phyloP scores from a whole-genome alignment of 1,139 yeast species.

The Pichia sp. region DNA sequence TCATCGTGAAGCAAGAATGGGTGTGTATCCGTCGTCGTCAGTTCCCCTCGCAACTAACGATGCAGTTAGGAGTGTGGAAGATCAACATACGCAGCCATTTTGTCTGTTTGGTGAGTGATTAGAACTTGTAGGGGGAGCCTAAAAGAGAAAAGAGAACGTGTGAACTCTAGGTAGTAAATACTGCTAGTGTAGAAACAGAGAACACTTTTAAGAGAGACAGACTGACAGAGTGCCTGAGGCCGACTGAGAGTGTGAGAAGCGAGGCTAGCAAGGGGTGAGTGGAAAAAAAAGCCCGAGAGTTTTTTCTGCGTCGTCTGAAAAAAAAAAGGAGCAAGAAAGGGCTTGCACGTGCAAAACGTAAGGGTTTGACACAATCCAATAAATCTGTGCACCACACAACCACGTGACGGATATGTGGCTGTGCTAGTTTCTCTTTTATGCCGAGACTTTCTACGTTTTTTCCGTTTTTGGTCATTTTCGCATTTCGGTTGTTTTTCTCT shows the following conservation, averaged over 20 bases:
- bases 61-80: not conserved
- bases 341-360: too few species aligned
- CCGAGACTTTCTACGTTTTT: not conserved
- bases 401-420: not conserved
- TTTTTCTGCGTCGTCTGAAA: not conserved
- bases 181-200: not conserved
- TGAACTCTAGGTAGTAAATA: not conserved
- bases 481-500: not conserved
- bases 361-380: too few species aligned
- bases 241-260: not conserved
- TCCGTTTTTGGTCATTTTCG: not conserved
- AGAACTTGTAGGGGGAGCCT: not conserved
- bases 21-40: not conserved
- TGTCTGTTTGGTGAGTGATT: conserved; percentile 1
- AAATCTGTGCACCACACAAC: not conserved
- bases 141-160: not conserved
- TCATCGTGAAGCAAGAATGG: conserved; percentile 1
- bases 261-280: not conserved
- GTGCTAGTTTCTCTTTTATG: not conserved
- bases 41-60: not conserved
- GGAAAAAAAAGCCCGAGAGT: not conserved
- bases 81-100: conserved; percentile 14
- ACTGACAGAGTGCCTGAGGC: not conserved
- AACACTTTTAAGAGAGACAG: not conserved
- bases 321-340: too few species aligned